Conservation (phyloP, 2,329 filamentous ascomycete species). For the Neopestalotiopsis clavispora region DNA sequence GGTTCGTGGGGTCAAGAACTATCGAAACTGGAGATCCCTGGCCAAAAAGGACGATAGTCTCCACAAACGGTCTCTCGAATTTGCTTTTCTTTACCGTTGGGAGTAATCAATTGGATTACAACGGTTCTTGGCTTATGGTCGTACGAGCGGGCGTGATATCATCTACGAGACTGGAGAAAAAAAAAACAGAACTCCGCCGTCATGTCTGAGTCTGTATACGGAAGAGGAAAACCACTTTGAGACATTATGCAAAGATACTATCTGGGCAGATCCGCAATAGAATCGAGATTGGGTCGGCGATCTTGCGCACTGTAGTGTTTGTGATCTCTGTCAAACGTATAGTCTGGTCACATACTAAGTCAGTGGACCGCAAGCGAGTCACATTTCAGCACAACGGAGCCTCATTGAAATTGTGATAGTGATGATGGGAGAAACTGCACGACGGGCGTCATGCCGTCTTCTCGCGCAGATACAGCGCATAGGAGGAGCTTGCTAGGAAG, state of each 20-base stretch:
- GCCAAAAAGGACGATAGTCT: background rate
- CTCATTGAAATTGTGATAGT: too few species aligned
- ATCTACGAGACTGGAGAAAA: background rate
- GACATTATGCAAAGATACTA: background rate
- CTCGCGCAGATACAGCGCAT: too few species aligned
- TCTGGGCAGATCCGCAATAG: background rate
- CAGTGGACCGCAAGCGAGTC: background rate
- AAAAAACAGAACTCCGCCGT: background rate
- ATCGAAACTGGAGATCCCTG: background rate
- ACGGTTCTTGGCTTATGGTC: background rate
- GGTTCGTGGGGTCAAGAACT: background rate
- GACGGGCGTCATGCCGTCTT: too few species aligned
- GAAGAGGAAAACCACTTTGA: background rate
- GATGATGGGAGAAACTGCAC: too few species aligned
- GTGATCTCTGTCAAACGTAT: background rate
- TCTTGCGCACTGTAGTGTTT: background rate
- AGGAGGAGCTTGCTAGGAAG: too few species aligned
- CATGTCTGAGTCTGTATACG: background rate
- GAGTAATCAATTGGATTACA: background rate
- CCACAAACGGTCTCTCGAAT: background rate
- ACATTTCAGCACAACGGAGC: background rate
- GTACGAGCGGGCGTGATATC: background rate
- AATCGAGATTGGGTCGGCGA: background rate
- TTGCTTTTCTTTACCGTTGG: background rate
- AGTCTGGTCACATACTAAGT: background rate